Base-by-base conservation (phyloP, 345 rosid genomes). In the Abelmoschus esculentus region DNA sequence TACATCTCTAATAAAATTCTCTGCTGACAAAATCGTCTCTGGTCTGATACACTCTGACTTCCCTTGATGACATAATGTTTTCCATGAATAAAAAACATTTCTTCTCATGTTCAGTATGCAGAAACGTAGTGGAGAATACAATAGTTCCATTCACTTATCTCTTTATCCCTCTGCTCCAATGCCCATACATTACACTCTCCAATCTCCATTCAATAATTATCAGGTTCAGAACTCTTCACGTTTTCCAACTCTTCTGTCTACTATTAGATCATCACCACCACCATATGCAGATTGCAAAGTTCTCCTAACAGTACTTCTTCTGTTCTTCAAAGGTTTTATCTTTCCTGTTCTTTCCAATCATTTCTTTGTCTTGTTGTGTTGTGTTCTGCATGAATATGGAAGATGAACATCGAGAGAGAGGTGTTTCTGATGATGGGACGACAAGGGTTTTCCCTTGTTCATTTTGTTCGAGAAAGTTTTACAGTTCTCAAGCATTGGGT, bases 401-500 rank as follows among this genome's bases (percentile, higher is more conserved):
- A 17, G 79, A 73, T 31, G 71, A 76, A 11, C 53, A 70, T 13
- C 59, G 9, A 64, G 79, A 80, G 47, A 80, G 67, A 67, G 52
- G 12, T 38, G 42, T 38, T 38, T 38, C 42, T 38, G 17, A 47
- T 1, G 79, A 71, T 38, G 64, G 70, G 17, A 72, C 83, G 60
- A 42, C 86, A 22, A 84, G 90, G 72, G 82, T 83, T 5, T 93
- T 89, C 66, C 84, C 96, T 2, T 93, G 97, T 59, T 74, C 82
- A 29, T 93, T 87, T 74, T 93, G 97, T 70, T 84, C 98, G 3
- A 81, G 96, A 78, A 85, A 90, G 67, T 93, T 93, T 74, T 80
- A 85, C 77, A 93, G 92, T 64, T 93, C 98, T 18, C 98, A 93
- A 76, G 98, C 98, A 4, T 72, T 93, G 26, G 98, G 97, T 13